phyloP scores from a whole-genome alignment of 2,329 filamentous ascomycete genomes.

The Paramyrothecium sp. region DNA sequence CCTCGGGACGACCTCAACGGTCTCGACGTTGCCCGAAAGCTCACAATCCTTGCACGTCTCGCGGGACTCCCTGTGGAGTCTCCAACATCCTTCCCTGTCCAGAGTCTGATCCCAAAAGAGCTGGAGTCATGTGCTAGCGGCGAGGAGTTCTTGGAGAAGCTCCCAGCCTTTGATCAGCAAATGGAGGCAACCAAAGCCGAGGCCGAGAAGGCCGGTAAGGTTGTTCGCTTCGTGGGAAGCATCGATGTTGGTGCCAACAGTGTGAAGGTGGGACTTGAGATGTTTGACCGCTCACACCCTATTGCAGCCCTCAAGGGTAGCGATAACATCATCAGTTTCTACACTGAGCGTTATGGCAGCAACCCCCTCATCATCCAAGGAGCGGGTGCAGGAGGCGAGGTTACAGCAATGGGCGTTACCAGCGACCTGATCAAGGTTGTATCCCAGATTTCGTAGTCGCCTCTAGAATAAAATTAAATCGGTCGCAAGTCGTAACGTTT shows the following conservation, averaged over 20 bases:
- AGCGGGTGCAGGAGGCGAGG: constrained; percentile 88
- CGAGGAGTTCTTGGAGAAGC: constrained; percentile 79
- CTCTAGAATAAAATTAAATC: constrained; percentile 2
- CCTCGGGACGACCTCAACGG: constrained; percentile 85
- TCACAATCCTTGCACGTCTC: constrained; percentile 89
- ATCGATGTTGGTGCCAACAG: constrained; percentile 79
- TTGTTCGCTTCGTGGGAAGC: constrained; percentile 90
- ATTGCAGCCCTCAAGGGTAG: constrained; percentile 95
- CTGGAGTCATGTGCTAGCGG: constrained; percentile 75
- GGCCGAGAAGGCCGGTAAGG: constrained; percentile 86
- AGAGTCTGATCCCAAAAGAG: constrained; percentile 87
- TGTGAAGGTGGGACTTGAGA: constrained; percentile 90
- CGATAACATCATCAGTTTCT: constrained; percentile 99
- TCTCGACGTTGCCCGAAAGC: constrained; percentile 88
- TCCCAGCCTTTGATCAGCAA: constrained; percentile 80
- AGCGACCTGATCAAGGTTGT: constrained; percentile 88
- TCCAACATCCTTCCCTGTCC: constrained; percentile 87
- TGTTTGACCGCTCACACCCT: constrained; percentile 82
- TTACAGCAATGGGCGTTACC: constrained; percentile 98
- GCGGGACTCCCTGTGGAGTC: constrained; percentile 79
- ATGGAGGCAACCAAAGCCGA: constrained; percentile 87
- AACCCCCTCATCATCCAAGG: constrained; percentile 95
- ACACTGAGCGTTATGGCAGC: constrained; percentile 88
- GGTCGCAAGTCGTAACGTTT: neutral
- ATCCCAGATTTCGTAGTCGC: constrained; percentile 57